phyloP scores from a whole-genome alignment of 2,329 filamentous ascomycete genomes.

The Fusarium sp. region DNA sequence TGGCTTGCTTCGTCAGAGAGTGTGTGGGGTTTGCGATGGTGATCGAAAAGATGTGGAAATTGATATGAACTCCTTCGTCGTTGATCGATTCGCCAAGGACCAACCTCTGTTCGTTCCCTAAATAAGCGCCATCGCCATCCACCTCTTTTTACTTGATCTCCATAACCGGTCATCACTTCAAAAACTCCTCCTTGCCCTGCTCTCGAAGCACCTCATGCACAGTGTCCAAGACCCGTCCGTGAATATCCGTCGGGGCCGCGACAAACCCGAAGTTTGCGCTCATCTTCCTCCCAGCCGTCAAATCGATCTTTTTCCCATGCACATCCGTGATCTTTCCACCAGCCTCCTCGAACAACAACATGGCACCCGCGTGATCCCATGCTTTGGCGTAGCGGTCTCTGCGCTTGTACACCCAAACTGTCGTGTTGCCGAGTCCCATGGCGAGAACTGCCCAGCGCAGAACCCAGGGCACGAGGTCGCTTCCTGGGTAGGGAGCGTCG shows the following conservation, averaged over 20 bases:
- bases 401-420: conserved; percentile 70
- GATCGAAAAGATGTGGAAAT: too few relatives aligned
- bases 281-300: conserved; percentile 65
- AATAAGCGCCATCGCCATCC: background rate
- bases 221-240: conserved; percentile 68
- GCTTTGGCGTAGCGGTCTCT: conserved; percentile 66
- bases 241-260: conserved; percentile 63
- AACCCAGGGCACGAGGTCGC: conserved; percentile 71
- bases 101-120: background rate
- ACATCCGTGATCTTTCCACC: conserved; percentile 71
- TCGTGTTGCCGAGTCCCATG: conserved; percentile 67
- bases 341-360: conserved; percentile 71
- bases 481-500: conserved; percentile 61
- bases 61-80: too few relatives aligned
- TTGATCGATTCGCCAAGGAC: background rate
- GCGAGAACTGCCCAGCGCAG: conserved; percentile 69
- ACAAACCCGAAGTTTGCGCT: conserved; percentile 69
- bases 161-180: conserved; percentile 12
- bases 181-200: conserved; percentile 48
- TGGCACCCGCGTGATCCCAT: conserved; percentile 74
- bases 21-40: too few relatives aligned
- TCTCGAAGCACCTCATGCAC: conserved; percentile 82
- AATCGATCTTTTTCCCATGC: conserved; percentile 65
- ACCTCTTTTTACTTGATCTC: background rate
- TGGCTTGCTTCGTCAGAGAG: too few relatives aligned